Percentiles rank a stretch among this genome's conserved stretches.
phyloP scores from a whole-genome alignment of 306 rosid species.

The Cercis canadensis region DNA sequence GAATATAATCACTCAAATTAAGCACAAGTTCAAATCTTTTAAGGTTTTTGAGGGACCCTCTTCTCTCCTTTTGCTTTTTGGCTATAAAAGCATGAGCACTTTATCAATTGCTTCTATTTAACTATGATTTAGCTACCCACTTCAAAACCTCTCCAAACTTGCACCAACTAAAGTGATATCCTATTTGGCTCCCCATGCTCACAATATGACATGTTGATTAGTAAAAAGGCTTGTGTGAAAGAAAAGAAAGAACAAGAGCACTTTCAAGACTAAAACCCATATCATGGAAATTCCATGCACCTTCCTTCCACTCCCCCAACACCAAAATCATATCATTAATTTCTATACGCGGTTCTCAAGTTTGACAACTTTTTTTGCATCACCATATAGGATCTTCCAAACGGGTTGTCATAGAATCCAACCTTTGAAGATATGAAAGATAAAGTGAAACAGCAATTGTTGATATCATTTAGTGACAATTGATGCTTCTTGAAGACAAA shows the following conservation, averaged over 20 bases:
- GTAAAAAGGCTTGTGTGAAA: neutral
- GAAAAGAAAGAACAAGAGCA: neutral
- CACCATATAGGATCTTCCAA: constrained; percentile 30
- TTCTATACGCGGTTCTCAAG: constrained; percentile 37
- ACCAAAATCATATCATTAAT: constrained; percentile 13
- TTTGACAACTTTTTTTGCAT: constrained; percentile 52
- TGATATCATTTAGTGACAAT: constrained; percentile 30
- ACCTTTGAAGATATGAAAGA: constrained; percentile 14
- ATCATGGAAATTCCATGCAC: constrained; percentile 26
- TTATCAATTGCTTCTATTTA: constrained; percentile 47
- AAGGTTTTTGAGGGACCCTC: constrained; percentile 52
- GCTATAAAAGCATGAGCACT: constrained; percentile 56
- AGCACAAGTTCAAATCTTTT: constrained; percentile 40
- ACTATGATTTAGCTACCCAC: constrained; percentile 70
- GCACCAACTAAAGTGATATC: constrained; percentile 46
- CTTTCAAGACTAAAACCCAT: constrained; percentile 5
- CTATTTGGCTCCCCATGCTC: constrained; percentile 43
- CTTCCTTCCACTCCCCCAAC: constrained; percentile 24
- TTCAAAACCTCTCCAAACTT: constrained; percentile 49
- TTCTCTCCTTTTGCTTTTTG: constrained; percentile 37
- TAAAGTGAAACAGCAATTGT: constrained; percentile 18
- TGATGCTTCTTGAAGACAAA: constrained; percentile 46
- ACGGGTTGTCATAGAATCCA: too few species aligned
- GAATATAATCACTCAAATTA: constrained; percentile 45
- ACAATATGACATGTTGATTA: constrained; percentile 27